A percentile compares a stretch with the other conserved stretches of the same genome.
Evolutionary conservation across 352 stramenopile species (phyloP).

Genomic region (Phytopythium chamaehyphon): DNA sequence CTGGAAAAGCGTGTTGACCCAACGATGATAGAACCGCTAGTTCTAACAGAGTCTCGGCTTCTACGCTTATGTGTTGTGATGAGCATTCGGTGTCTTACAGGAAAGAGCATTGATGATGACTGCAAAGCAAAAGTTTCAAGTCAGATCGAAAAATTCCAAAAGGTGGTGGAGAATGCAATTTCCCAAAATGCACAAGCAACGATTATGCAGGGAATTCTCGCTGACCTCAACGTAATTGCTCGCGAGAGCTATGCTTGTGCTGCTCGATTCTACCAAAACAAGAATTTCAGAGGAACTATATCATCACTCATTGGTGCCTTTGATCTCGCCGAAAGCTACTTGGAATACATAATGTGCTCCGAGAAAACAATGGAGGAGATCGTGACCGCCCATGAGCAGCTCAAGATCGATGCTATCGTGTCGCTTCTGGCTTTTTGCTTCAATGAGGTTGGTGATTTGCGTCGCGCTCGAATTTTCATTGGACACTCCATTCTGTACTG

Average conservation of each 20-base stretch:
- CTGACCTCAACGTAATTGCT: conserved; percentile 56
- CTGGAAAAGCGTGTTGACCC: conserved; percentile 8
- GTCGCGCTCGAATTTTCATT: conserved; percentile 29
- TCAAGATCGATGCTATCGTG: conserved; percentile 57
- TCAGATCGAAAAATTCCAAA: conserved; percentile 23
- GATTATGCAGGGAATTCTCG: conserved; percentile 34
- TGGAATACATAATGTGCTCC: conserved; percentile 65
- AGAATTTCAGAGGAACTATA: conserved; percentile 34
- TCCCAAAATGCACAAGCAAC: conserved; percentile 8
- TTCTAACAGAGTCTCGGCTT: conserved; percentile 39
- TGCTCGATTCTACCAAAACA: conserved; percentile 41
- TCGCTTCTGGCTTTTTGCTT: conserved; percentile 58
- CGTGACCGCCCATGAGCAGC: conserved; percentile 30
- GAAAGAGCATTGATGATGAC: background rate
- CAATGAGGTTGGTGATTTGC: conserved; percentile 25
- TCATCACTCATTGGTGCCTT: conserved; percentile 41
- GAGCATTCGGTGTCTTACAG: conserved; percentile 10
- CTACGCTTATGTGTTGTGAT: conserved; percentile 39
- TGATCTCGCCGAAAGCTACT: conserved; percentile 43
- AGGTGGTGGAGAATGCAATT: conserved; percentile 40
- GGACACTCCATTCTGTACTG: conserved; percentile 57
- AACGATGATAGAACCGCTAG: conserved; percentile 20
- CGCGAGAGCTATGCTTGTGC: conserved; percentile 61
- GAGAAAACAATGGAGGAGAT: conserved; percentile 23
- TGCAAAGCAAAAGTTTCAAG: conserved; percentile 13